phyloP scores from a whole-genome alignment of 1,139 yeast species.

The Geotrichum klebahnii region DNA sequence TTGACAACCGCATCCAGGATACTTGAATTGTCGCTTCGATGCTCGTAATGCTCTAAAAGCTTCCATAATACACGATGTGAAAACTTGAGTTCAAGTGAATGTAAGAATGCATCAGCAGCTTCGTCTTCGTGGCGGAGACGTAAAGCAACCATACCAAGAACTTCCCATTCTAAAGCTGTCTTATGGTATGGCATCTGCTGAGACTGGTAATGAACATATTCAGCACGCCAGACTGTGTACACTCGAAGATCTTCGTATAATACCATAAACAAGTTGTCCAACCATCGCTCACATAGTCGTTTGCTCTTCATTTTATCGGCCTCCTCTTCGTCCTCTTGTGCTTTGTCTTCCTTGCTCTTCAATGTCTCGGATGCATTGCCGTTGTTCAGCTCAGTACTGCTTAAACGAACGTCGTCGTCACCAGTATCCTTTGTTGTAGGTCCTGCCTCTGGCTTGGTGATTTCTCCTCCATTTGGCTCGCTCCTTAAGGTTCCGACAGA shows the following conservation, averaged over 20 bases:
- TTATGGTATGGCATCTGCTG: slow-evolving; percentile 72
- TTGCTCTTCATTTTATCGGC: slow-evolving; percentile 51
- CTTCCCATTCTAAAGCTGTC: slow-evolving; percentile 89
- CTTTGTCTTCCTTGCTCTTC: slow-evolving; percentile 2
- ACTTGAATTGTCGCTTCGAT: slow-evolving; percentile 22
- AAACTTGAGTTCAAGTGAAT: slow-evolving; percentile 72
- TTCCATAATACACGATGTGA: slow-evolving; percentile 78
- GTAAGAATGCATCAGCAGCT: slow-evolving; percentile 73
- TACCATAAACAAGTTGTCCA: slow-evolving; percentile 81
- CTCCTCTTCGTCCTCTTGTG: slow-evolving; percentile 9
- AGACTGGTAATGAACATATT: slow-evolving; percentile 70
- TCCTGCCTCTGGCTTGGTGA: slow-evolving; percentile 23
- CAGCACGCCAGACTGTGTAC: slow-evolving; percentile 90
- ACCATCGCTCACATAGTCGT: slow-evolving; percentile 90
- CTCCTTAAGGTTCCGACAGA: slow-evolving; percentile 23
- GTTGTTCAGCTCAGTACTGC: neutral
- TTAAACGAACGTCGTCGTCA: slow-evolving; percentile 8
- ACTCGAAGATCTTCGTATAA: slow-evolving; percentile 85
- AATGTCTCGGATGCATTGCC: neutral
- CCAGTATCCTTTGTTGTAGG: slow-evolving; percentile 16
- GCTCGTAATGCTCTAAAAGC: slow-evolving; percentile 58
- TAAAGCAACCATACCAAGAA: slow-evolving; percentile 75
- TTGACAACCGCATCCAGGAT: slow-evolving; percentile 64
- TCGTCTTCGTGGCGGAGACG: slow-evolving; percentile 76
- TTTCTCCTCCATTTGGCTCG: slow-evolving; percentile 16